A percentile compares a stretch with the other conserved stretches of the same genome.
These are phyloP conservation scores for Dillenia suffruticosa DNA, from an alignment of 164 flowering plant species.

Conservation along the genomic window DNA sequence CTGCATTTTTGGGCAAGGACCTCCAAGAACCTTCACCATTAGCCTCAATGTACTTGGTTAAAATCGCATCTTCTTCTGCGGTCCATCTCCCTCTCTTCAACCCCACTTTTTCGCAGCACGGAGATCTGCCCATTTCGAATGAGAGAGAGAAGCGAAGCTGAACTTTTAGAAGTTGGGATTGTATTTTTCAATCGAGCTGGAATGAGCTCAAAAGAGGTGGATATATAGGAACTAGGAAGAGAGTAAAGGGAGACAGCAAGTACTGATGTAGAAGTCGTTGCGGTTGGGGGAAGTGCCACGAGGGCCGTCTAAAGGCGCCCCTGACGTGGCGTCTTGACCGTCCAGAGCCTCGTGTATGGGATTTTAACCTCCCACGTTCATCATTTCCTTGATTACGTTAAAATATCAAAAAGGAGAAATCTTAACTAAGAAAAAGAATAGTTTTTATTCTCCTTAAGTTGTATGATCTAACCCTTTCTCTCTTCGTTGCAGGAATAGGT, in stretches of 20 bases:
- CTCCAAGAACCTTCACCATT: conserved; percentile 96
- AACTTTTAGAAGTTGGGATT: too few species aligned
- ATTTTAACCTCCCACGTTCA: conserved; percentile 45
- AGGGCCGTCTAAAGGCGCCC: neutral
- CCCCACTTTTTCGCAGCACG: conserved; percentile 91
- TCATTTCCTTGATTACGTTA: neutral
- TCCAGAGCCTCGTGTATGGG: conserved; percentile 33
- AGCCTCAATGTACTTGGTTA: conserved; percentile 58
- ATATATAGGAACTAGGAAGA: neutral
- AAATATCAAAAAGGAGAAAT: neutral
- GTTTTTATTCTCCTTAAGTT: neutral
- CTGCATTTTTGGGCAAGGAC: conserved; percentile 90
- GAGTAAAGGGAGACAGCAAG: neutral
- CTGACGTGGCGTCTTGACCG: conserved; percentile 51
- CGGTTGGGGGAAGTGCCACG: conserved; percentile 45
- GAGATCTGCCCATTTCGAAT: conserved; percentile 75
- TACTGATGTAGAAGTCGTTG: conserved; percentile 4
- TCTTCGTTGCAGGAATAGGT: neutral
- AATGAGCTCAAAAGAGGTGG: too few species aligned
- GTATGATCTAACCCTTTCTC: neutral
- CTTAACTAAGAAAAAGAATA: neutral
- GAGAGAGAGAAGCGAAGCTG: too few species aligned
- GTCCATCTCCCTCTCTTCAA: conserved; percentile 90
- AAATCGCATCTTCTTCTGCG: conserved; percentile 68
- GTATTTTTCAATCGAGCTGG: too few species aligned